phyloP scores from a whole-genome alignment of 2,329 filamentous ascomycete genomes.

The Aspergillus melleus region DNA sequence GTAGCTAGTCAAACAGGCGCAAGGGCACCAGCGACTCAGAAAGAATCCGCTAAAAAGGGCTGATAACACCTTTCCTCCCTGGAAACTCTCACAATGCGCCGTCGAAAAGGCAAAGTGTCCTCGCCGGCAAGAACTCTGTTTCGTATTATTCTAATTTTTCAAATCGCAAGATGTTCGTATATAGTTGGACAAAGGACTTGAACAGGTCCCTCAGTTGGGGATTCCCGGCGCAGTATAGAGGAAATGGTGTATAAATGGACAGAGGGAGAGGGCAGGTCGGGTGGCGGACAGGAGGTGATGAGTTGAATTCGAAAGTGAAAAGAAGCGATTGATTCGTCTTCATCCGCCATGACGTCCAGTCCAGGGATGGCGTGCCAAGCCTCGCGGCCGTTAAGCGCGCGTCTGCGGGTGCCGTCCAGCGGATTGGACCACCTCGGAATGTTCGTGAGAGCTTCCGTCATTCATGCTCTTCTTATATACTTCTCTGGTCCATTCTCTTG shows the following conservation, averaged over 20 bases:
- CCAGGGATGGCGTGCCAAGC: slow-evolving; percentile 28
- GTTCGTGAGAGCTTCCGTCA: neutral
- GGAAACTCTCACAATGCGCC: neutral
- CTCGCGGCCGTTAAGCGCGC: slow-evolving; percentile 29
- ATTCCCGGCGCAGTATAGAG: slow-evolving; percentile 1
- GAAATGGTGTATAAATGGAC: neutral
- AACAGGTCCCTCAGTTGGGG: neutral
- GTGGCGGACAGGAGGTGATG: slow-evolving; percentile 13
- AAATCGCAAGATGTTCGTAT: slow-evolving; percentile 10
- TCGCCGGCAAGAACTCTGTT: slow-evolving; percentile 7
- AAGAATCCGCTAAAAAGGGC: neutral
- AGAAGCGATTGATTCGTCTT: slow-evolving; percentile 16
- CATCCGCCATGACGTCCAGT: slow-evolving; percentile 31
- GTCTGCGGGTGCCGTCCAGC: slow-evolving; percentile 19
- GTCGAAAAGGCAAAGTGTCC: slow-evolving; percentile 19
- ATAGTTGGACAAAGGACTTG: slow-evolving; percentile 8
- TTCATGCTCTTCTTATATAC: neutral
- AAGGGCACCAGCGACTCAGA: neutral
- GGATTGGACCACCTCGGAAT: slow-evolving; percentile 15
- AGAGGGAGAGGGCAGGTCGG: slow-evolving; percentile 1
- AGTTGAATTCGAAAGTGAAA: slow-evolving; percentile 13
- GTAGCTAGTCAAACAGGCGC: neutral
- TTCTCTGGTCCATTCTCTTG: neutral
- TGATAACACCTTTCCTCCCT: neutral
- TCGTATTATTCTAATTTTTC: neutral